A percentile compares a stretch with the other conserved stretches of the same genome.
These are phyloP conservation scores for Salvia splendens DNA, from an alignment of 257 asterid species.

Conservation along the genomic window DNA sequence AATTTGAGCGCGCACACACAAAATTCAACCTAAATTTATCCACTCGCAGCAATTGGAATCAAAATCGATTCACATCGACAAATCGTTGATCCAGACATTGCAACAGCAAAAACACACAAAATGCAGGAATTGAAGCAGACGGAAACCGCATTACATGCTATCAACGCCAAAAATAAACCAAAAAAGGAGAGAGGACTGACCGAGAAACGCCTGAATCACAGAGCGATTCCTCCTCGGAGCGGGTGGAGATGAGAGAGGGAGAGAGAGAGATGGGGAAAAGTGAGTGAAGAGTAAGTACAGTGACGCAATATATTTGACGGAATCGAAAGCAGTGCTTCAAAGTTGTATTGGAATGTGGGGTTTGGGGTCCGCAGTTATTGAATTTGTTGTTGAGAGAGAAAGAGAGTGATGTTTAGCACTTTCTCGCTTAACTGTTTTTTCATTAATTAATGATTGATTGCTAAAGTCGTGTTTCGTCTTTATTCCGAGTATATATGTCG, in stretches of 20 bases:
- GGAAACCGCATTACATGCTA: not conserved
- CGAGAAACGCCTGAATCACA: slow-evolving; percentile 11
- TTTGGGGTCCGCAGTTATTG: slow-evolving; percentile 59
- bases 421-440: not conserved
- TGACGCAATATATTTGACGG: slow-evolving; percentile 46
- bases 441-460: not conserved
- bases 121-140: slow-evolving; percentile 9
- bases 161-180: not conserved
- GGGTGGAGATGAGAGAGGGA: slow-evolving; percentile 13
- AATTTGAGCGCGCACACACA: not conserved
- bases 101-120: slow-evolving; percentile 1
- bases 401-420: not conserved
- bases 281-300: slow-evolving; percentile 13
- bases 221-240: not conserved
- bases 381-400: slow-evolving; percentile 4
- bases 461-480: not conserved
- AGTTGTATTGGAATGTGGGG: slow-evolving; percentile 33
- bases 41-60: not conserved
- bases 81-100: not conserved
- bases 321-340: slow-evolving; percentile 34
- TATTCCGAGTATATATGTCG: not conserved
- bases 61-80: slow-evolving; percentile 2
- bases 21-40: slow-evolving; percentile 5
- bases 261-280: slow-evolving; percentile 29
- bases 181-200: not conserved